These are phyloP conservation scores for Annulohypoxylon bovei DNA, from an alignment of 495 filamentous ascomycete species.

Conservation along the genomic window DNA sequence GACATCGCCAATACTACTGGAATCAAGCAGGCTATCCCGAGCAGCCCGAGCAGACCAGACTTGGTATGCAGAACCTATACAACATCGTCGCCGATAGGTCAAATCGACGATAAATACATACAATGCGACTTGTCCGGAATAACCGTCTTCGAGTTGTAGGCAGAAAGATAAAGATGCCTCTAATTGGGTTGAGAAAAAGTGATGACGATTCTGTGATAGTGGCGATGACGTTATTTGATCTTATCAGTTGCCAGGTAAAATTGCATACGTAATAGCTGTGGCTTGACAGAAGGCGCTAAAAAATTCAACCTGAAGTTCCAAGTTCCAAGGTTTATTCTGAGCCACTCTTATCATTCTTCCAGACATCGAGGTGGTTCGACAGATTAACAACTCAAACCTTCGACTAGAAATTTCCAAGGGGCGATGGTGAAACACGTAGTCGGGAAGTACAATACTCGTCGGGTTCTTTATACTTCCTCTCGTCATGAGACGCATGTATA, in stretches of 20 bases:
- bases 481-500: neutral
- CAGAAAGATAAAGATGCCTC: neutral
- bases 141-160: neutral
- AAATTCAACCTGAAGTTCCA: neutral
- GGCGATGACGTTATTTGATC: slow-evolving; percentile 37
- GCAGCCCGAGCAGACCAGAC: neutral
- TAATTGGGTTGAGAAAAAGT: slow-evolving; percentile 12
- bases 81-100: slow-evolving; percentile 4
- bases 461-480: slow-evolving; percentile 1
- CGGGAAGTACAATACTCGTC: neutral
- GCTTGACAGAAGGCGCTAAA: neutral
- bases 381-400: neutral
- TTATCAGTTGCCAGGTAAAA: slow-evolving; percentile 17
- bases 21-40: neutral
- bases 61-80: neutral
- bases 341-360: neutral
- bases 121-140: neutral
- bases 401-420: neutral
- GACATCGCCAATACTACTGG: neutral
- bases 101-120: neutral
- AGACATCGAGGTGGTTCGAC: neutral
- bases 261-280: slow-evolving; percentile 26
- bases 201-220: slow-evolving; percentile 14
- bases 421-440: neutral
- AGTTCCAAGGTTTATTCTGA: neutral